A percentile compares a stretch with the other conserved stretches of the same genome.
Conservation (phyloP, 495 filamentous ascomycete genomes). For the Tuber brumale region DNA sequence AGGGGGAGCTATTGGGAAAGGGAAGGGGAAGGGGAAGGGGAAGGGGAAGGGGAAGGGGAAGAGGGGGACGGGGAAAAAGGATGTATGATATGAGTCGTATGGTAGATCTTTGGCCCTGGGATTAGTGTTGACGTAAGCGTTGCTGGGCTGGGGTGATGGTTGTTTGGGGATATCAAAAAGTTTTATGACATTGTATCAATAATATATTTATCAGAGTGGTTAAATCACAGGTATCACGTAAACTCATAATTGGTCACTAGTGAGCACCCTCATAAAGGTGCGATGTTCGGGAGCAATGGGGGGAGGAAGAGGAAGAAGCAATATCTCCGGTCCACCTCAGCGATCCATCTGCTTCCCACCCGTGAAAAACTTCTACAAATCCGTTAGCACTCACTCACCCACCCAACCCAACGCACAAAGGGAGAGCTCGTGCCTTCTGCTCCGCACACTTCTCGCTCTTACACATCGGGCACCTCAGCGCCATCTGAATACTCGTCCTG, state of each 20-base stretch:
- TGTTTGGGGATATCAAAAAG: neutral
- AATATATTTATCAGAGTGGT: neutral
- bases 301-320: neutral
- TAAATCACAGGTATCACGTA: neutral
- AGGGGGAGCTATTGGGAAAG: neutral
- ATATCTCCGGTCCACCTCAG: neutral
- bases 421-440: constrained; percentile 72
- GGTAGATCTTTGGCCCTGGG: neutral
- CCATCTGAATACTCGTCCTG: constrained; percentile 74
- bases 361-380: constrained; percentile 16
- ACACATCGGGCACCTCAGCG: constrained; percentile 86
- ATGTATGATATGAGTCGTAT: neutral
- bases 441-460: constrained; percentile 81
- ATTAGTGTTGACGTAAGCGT: neutral
- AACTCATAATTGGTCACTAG: neutral
- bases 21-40: neutral
- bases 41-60: neutral
- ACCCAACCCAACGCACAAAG: constrained; percentile 48
- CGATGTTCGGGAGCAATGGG: neutral
- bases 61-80: neutral
- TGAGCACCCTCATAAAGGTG: neutral
- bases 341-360: constrained; percentile 14
- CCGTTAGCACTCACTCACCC: constrained; percentile 22
- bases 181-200: neutral
- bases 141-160: neutral